Percentiles rank a stretch among this genome's conserved stretches.
phyloP scores from a whole-genome alignment of 164 flowering plant species.

The Stephania japonica region DNA sequence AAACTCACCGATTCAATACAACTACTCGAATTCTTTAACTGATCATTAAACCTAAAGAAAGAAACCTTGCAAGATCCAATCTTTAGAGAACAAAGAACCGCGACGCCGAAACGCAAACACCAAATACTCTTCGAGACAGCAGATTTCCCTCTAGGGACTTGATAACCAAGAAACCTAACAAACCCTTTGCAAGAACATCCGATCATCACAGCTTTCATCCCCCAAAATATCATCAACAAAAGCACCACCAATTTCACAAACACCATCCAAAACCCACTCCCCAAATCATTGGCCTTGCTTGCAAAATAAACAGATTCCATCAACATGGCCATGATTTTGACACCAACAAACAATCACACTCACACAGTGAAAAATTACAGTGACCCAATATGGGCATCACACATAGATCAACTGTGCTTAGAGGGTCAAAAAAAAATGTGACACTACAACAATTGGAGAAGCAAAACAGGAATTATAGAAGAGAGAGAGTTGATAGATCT shows the following conservation, averaged over 20 bases:
- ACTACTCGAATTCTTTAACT: neutral
- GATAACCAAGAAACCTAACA: constrained; percentile 14
- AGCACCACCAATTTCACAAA: constrained; percentile 22
- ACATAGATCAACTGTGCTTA: neutral
- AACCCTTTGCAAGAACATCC: constrained; percentile 21
- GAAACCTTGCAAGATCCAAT: constrained; percentile 12
- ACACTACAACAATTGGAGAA: neutral
- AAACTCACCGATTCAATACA: neutral
- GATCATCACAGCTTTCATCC: constrained; percentile 31
- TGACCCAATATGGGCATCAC: neutral
- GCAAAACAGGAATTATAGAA: neutral
- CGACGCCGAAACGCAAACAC: constrained; percentile 22
- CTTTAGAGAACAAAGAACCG: constrained; percentile 15
- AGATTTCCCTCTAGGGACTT: constrained; percentile 23
- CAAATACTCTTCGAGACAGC: constrained; percentile 17
- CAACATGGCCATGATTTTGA: constrained; percentile 1
- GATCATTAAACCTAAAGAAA: neutral
- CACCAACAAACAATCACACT: neutral
- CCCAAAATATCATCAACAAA: constrained; percentile 32
- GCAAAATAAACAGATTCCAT: constrained; percentile 26
- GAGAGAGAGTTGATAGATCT: neutral
- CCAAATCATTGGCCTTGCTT: constrained; percentile 20
- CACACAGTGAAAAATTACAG: too few relatives aligned
- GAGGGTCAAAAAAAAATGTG: neutral
- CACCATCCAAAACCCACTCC: constrained; percentile 29